Base-by-base conservation (phyloP, 176 grass and related monocot species). In the Echinochloa phyllopogon region DNA sequence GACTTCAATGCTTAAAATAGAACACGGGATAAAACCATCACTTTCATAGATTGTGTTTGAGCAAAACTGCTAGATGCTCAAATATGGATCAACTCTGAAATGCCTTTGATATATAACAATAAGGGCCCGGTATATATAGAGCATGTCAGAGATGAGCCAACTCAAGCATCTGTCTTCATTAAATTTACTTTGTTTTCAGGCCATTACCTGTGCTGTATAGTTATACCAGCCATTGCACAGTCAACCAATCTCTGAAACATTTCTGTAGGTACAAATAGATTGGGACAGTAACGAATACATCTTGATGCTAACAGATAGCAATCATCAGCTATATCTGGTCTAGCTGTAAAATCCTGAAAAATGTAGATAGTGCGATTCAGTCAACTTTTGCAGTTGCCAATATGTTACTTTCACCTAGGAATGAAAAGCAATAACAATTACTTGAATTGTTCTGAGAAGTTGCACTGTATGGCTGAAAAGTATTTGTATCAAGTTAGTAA, bases 271-370 rank as follows among this genome's bases (percentile, higher is more conserved):
- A 99, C 61, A 89, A 99, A 96, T 65, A 99, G 82, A 88, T 96
- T 79, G 62, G 96, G 94, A 71, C 94, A 96, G 72, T 99, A 99
- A 57, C 93, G 89, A 25, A 99, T 96, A 79, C 96, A 99, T 92
- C 97, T 96, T 74, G 97, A 99, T 45, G 94, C 91, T 71, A 99
- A 84, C 81, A 96, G 59, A 89, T 94, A 99, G 86, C 97, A 96
- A 81, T 99, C 97, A 86, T 99, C 94, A 65, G 97, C 94, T 87
- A 99, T 96, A 77, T 99, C 97, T 24, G 97, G 97, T 94, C 94
- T 94, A 69, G 97, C 75, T 81, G 97, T 99, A 92, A 99, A 99
- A 91, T 99, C 94, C 97, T 99, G 67, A 79, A 87, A 87, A 57
- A 72, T 65, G 8, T 63, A 83, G 65, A 72, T 62, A 87, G 40